Base-by-base conservation (phyloP, 2,329 filamentous ascomycete genomes). In the Penicillium sumatraense region DNA sequence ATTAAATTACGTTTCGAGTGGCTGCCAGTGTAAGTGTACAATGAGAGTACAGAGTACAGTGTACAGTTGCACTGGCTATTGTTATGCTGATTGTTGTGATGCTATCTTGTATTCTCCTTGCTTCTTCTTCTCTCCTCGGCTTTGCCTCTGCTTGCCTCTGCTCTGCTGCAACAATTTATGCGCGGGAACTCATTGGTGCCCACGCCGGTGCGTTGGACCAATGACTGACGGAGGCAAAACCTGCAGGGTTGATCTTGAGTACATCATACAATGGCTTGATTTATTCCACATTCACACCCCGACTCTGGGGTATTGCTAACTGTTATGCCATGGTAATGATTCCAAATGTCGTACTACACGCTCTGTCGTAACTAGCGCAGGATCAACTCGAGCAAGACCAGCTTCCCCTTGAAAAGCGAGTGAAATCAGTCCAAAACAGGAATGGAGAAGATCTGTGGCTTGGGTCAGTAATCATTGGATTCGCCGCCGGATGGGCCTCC, bases 361-460 rank as follows among this genome's bases (percentile, higher is more conserved):
- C 54, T 81, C 76, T 60, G 89, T 92, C 35, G 93, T 84, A 67
- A 91, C 96, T 48, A 97, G 77, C 1, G 84, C 84, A 0, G 89
- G 82, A 71, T 98, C 91, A 46, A 96, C 81, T 18, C 78, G 75
- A 59, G 88, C 89, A 33, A 98, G 71, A 0, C 84, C 84, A 1
- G 81, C 72, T 62, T 96, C 90, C 7, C 86, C 85, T 71, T 92
- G 83, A 14, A 90, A 83, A 0, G 88, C 86, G 35, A 99, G 78
- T 1, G 90, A 88, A 2, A 91, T 89, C 29, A 98, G 82, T 0
- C 92, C 95, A 26, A 98, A 83, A 70, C 93, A 97, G 0, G 89
- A 90, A 71, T 99, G 95, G 63, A 96, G 91, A 23, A 98, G 81
- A 74, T 91, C 88, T 76, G 75, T 71, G 29, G 29, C 49, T 42